phyloP scores from a whole-genome alignment of 2,329 filamentous ascomycete species.

The Alternaria sp. region DNA sequence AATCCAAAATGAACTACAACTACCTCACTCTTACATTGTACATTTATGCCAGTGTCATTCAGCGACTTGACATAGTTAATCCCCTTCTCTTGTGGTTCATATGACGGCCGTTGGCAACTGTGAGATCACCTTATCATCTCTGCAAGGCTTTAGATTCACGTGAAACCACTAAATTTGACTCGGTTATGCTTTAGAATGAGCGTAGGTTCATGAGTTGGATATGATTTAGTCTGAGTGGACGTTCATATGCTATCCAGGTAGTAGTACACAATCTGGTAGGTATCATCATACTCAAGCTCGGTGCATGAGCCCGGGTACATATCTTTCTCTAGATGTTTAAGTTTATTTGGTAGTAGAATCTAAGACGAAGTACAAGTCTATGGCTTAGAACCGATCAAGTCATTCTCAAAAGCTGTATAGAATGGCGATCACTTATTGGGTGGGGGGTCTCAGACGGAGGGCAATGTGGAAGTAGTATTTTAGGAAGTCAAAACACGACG shows the following conservation, averaged over 20 bases:
- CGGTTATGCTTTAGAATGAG: neutral
- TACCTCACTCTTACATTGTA: neutral
- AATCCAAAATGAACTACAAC: neutral
- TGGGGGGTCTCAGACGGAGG: neutral
- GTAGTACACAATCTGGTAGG: neutral
- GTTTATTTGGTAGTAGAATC: neutral
- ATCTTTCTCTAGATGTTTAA: neutral
- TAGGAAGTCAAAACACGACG: neutral
- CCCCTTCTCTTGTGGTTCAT: neutral
- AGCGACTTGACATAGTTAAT: neutral
- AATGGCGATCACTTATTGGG: neutral
- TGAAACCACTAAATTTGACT: neutral
- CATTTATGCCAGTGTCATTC: accelerated
- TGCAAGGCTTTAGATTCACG: neutral
- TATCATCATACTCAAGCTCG: neutral
- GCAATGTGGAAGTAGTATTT: neutral
- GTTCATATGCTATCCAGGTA: neutral
- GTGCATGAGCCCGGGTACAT: neutral
- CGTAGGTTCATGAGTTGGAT: neutral
- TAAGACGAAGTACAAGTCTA: neutral
- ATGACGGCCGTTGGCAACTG: neutral
- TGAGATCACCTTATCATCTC: neutral
- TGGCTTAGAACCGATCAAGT: neutral
- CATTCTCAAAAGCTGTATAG: neutral
- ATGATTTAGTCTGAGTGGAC: neutral